Conservation (phyloP, 78 protist species). For the Creolimax fragrantissima region DNA sequence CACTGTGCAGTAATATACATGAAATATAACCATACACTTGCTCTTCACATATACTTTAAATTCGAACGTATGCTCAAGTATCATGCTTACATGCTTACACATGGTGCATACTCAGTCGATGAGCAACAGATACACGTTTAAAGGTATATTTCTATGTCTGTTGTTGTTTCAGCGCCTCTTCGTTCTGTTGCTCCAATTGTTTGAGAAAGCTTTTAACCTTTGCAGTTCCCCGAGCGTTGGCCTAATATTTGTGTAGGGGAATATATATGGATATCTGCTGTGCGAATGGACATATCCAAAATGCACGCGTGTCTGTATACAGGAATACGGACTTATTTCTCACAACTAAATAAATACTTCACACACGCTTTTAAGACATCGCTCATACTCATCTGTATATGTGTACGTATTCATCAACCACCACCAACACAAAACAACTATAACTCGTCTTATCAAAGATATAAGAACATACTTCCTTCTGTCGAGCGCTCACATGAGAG, state of each 20-base stretch:
- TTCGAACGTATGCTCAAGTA: too few species aligned
- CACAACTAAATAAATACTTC: neutral
- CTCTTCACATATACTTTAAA: too few species aligned
- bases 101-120: too few species aligned
- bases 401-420: neutral
- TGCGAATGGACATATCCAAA: neutral
- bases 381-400: neutral
- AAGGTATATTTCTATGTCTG: neutral
- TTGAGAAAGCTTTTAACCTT: neutral
- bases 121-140: neutral
- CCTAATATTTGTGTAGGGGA: neutral
- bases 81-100: too few species aligned
- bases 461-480: too few species aligned
- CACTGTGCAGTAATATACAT: too few species aligned
- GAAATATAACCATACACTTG: too few species aligned
- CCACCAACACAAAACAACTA: neutral
- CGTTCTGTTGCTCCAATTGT: neutral
- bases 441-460: too few species aligned
- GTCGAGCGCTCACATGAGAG: too few species aligned
- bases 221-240: too few species aligned
- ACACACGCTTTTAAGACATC: neutral
- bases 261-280: neutral
- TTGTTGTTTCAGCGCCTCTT: neutral
- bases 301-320: neutral
- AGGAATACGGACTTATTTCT: neutral